Percentiles rank a stretch among this genome's conserved stretches.
Evolutionary conservation across 2,329 filamentous ascomycete species (phyloP).

Genomic region (Venturia pyrina): DNA sequence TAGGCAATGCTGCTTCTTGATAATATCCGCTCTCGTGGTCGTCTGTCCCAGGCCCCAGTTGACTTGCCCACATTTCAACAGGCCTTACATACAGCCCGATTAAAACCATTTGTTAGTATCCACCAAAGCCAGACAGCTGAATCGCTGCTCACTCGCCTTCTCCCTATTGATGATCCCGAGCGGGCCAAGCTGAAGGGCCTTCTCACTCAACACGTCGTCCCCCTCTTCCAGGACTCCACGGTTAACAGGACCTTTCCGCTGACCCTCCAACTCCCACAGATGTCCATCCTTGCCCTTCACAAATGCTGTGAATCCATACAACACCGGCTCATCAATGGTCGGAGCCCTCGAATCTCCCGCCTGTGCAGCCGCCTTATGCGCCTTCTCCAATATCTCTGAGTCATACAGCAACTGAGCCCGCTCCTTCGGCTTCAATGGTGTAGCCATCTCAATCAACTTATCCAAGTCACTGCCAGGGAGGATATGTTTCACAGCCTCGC

Average conservation of each 20-base stretch:
- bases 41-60: too few relatives aligned
- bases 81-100: too few relatives aligned
- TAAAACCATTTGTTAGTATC: too few relatives aligned
- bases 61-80: too few relatives aligned
- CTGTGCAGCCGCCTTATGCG: constrained; percentile 32
- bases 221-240: constrained; percentile 28
- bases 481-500: constrained; percentile 34
- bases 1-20: too few relatives aligned
- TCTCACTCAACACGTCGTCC: constrained; percentile 36
- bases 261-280: constrained; percentile 38
- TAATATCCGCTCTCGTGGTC: too few relatives aligned
- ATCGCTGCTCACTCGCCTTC: constrained; percentile 28
- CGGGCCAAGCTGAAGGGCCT: constrained; percentile 32
- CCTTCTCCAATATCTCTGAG: constrained; percentile 32
- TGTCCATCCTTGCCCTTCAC: constrained; percentile 36
- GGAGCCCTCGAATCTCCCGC: constrained; percentile 31
- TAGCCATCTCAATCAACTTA: constrained; percentile 32
- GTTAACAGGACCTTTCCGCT: constrained; percentile 35
- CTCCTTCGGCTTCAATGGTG: constrained; percentile 33
- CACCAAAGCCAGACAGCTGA: constrained; percentile 34
- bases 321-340: constrained; percentile 20
- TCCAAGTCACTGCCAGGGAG: constrained; percentile 33
- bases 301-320: constrained; percentile 32
- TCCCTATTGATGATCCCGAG: constrained; percentile 29
- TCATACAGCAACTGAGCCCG: constrained; percentile 45